Percentiles rank a stretch among this genome's conserved stretches.
phyloP scores from a whole-genome alignment of 2,329 filamentous ascomycete genomes.

The Verticillium dahliae region DNA sequence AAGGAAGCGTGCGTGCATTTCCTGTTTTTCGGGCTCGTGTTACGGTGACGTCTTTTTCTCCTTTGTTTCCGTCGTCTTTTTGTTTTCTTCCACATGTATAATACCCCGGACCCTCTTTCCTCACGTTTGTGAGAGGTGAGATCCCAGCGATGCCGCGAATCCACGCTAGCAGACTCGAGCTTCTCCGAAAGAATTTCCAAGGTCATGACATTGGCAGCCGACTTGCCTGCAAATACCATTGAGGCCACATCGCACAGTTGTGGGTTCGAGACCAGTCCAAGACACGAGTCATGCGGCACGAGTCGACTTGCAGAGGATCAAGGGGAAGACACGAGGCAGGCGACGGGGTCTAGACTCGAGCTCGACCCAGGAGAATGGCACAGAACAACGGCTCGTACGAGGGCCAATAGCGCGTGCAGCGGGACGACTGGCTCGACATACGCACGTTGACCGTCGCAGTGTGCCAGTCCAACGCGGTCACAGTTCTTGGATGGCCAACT shows the following conservation, averaged over 20 bases:
- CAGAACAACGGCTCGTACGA: constrained; percentile 4
- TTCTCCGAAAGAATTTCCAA: not conserved
- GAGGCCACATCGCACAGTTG: not conserved
- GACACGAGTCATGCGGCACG: not conserved
- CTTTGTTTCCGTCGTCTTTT: not conserved
- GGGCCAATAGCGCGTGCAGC: not conserved
- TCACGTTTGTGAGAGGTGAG: constrained; percentile 9
- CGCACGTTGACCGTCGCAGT: not conserved
- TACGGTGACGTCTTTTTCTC: no score
- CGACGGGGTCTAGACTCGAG: not conserved
- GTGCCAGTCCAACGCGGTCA: not conserved
- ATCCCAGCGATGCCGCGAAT: constrained; percentile 5
- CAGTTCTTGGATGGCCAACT: not conserved
- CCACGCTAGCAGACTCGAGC: not conserved
- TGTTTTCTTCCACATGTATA: not conserved
- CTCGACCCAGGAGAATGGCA: not conserved
- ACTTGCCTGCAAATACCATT: not conserved
- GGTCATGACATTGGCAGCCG: not conserved
- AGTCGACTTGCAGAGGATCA: not conserved
- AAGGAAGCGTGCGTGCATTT: no score
- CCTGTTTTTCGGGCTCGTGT: not conserved
- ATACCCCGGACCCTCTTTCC: constrained; percentile 12
- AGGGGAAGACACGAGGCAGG: not conserved
- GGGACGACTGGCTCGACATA: not conserved
- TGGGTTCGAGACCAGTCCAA: not conserved